Percentiles rank a stretch among this genome's conserved stretches.
Conservation (phyloP, 2,329 filamentous ascomycete species). For the Rhynchosporium graminicola region DNA sequence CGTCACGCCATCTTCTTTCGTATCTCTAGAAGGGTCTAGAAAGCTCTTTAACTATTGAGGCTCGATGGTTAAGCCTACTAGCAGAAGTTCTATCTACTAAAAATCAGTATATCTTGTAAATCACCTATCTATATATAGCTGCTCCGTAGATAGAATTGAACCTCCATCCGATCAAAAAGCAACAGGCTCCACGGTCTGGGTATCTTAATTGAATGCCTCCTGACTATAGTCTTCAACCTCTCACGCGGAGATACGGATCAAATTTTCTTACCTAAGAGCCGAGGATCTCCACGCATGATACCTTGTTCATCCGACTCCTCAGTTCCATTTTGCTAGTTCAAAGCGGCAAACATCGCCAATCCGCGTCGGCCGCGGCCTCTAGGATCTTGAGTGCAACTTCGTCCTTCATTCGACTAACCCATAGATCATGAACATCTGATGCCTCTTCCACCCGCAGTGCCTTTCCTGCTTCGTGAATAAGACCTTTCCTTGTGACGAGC, state of each 20-base stretch:
- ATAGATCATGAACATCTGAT: conserved; percentile 55
- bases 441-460: conserved; percentile 43
- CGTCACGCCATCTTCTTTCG: background rate
- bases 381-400: conserved; percentile 46
- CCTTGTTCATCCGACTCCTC: conserved; percentile 48
- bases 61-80: no score
- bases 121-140: no score
- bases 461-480: conserved; percentile 47
- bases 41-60: no score
- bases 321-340: conserved; percentile 48
- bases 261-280: conserved; percentile 49
- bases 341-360: conserved; percentile 12
- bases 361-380: conserved; percentile 37
- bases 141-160: no score
- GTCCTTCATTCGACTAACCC: conserved; percentile 52
- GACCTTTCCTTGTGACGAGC: conserved; percentile 52
- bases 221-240: conserved; percentile 45
- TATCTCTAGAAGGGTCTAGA: background rate
- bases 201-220: conserved; percentile 48
- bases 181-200: conserved; percentile 43
- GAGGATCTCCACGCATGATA: conserved; percentile 44
- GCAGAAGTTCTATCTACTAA: no score
- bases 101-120: no score
- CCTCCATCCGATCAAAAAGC: no score
- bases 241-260: conserved; percentile 43